Evolutionary conservation across 2,329 filamentous ascomycete species (phyloP).

Genomic region (Alternaria postmessia): DNA sequence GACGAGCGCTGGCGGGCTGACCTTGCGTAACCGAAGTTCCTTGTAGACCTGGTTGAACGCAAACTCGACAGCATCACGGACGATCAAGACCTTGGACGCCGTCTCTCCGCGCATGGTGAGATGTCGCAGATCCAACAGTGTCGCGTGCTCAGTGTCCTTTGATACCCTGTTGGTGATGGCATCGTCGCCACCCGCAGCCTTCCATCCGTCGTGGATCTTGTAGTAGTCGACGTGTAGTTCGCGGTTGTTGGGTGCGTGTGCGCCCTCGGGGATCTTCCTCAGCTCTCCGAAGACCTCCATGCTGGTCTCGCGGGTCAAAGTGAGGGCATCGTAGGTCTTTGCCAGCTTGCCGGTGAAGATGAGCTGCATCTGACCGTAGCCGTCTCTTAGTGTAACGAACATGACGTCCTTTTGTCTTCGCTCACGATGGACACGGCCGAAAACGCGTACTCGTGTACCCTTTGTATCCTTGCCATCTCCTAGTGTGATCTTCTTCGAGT

Average conservation of each 20-base stretch:
- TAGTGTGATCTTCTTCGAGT: constrained; percentile 64
- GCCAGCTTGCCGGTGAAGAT: constrained; percentile 81
- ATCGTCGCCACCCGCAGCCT: constrained; percentile 85
- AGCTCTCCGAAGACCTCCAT: constrained; percentile 86
- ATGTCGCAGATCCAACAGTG: constrained; percentile 82
- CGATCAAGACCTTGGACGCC: constrained; percentile 84
- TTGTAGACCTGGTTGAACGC: constrained; percentile 83
- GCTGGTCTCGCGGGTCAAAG: constrained; percentile 85
- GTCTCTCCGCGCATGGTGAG: constrained; percentile 85
- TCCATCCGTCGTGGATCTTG: constrained; percentile 70
- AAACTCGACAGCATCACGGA: constrained; percentile 80
- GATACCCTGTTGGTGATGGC: constrained; percentile 87
- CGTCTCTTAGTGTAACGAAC: constrained; percentile 86
- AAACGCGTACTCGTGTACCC: constrained; percentile 79
- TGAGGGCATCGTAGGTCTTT: constrained; percentile 90
- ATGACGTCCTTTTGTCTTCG: constrained; percentile 83
- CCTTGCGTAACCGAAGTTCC: constrained; percentile 79
- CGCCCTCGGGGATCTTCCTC: constrained; percentile 78
- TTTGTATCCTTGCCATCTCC: constrained; percentile 62
- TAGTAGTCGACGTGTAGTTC: constrained; percentile 93
- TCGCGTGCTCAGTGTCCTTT: constrained; percentile 72
- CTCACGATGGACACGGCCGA: constrained; percentile 83
- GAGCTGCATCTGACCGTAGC: constrained; percentile 85
- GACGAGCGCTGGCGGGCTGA: constrained; percentile 87
- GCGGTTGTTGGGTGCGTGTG: constrained; percentile 81